Percentiles rank a stretch among this genome's conserved stretches.
phyloP scores from a whole-genome alignment of 495 filamentous ascomycete species.

The Sphaerosporella brunnea region DNA sequence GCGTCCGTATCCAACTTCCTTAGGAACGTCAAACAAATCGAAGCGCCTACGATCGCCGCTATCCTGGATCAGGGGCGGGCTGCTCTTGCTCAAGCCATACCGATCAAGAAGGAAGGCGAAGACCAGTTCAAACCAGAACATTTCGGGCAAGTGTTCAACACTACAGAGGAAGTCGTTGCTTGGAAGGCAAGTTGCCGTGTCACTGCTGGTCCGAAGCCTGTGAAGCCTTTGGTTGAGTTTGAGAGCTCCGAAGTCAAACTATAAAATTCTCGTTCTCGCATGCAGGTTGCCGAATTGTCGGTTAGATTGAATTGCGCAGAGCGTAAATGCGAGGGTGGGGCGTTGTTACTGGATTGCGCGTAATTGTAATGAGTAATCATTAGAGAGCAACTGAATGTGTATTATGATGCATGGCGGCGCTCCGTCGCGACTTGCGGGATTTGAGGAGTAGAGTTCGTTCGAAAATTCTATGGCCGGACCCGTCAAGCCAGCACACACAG shows the following conservation, averaged over 20 bases:
- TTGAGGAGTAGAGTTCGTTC: too few species aligned
- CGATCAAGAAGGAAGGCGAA: neutral
- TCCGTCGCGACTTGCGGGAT: too few species aligned
- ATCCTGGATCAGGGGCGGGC: slow-evolving; percentile 32
- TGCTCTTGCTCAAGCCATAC: neutral
- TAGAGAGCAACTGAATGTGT: too few species aligned
- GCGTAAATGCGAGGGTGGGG: too few species aligned
- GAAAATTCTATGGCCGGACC: too few species aligned
- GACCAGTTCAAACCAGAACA: slow-evolving; percentile 2
- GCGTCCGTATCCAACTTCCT: slow-evolving; percentile 35
- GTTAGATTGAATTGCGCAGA: too few species aligned
- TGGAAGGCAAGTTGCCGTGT: slow-evolving; percentile 23
- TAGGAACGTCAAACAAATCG: slow-evolving; percentile 30
- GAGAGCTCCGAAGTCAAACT: slow-evolving; percentile 23
- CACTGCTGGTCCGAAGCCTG: slow-evolving; percentile 20
- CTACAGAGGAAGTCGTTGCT: slow-evolving; percentile 18
- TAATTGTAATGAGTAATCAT: too few species aligned
- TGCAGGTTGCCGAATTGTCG: too few species aligned
- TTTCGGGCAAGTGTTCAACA: slow-evolving; percentile 4
- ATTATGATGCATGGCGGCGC: too few species aligned
- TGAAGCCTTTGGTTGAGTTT: slow-evolving; percentile 23
- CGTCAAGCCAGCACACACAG: too few species aligned
- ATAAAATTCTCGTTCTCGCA: too few species aligned
- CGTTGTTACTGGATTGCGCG: too few species aligned
- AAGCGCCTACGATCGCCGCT: slow-evolving; percentile 29